Percentiles rank a stretch among this genome's conserved stretches.
Evolutionary conservation across 2,329 filamentous ascomycete species (phyloP).

Genomic region (Emergomyces africanus): DNA sequence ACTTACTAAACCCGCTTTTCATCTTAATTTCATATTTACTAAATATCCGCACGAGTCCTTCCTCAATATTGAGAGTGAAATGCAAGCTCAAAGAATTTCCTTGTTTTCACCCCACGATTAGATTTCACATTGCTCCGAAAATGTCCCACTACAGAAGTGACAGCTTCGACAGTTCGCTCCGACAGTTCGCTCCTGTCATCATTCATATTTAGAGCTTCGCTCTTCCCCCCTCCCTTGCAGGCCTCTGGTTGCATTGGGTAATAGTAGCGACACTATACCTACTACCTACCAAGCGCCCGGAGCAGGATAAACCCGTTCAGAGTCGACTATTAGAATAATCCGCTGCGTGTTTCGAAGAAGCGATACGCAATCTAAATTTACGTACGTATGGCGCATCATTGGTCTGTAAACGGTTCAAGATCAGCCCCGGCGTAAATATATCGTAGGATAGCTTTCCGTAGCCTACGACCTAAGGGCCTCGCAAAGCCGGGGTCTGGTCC

Average conservation of each 20-base stretch:
- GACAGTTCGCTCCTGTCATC: background rate
- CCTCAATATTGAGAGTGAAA: background rate
- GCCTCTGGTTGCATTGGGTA: background rate
- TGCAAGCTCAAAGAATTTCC: background rate
- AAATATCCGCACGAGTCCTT: background rate
- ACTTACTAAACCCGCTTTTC: background rate
- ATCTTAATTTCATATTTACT: background rate
- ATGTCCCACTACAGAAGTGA: background rate
- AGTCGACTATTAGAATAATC: background rate
- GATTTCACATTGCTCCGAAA: background rate
- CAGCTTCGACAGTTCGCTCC: too few species aligned
- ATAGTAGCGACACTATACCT: background rate
- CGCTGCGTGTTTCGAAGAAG: background rate
- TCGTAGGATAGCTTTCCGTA: too few species aligned
- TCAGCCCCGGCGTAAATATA: background rate
- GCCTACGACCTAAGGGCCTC: too few species aligned
- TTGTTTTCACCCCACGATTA: background rate
- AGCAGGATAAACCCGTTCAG: background rate
- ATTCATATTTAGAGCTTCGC: background rate
- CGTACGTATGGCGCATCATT: background rate
- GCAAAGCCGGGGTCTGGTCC: too few species aligned
- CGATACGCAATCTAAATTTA: background rate
- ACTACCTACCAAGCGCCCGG: background rate
- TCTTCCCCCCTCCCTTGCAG: background rate
- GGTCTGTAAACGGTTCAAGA: background rate